A percentile compares a stretch with the other conserved stretches of the same genome.
phyloP scores from a whole-genome alignment of 345 rosid species.

The Nephelium lappaceum region DNA sequence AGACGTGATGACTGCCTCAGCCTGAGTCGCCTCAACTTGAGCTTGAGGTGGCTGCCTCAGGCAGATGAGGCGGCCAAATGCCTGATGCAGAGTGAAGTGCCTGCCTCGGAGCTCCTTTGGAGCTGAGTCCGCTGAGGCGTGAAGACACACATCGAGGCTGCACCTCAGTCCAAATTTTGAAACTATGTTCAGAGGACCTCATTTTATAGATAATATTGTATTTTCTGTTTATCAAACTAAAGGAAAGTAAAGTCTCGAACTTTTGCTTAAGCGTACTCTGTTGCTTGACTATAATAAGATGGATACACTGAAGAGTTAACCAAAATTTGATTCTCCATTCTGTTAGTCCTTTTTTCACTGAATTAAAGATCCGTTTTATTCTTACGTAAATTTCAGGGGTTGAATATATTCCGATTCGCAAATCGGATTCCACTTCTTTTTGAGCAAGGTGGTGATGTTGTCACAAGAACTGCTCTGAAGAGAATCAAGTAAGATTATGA shows the following conservation, averaged over 20 bases:
- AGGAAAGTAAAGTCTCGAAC: neutral
- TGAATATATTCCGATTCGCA: constrained; percentile 93
- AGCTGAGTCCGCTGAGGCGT: no score
- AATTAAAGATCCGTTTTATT: constrained; percentile 2
- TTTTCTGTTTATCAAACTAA: neutral
- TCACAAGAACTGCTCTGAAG: constrained; percentile 85
- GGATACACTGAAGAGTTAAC: neutral
- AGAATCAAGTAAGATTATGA: constrained; percentile 75
- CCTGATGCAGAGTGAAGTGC: no score
- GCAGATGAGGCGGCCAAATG: no score
- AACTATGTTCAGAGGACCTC: neutral
- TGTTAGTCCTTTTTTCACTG: neutral
- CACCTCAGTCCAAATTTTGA: no score
- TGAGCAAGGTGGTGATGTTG: constrained; percentile 99
- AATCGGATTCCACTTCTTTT: constrained; percentile 95
- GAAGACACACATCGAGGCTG: no score
- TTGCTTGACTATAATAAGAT: neutral
- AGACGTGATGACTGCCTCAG: no score
- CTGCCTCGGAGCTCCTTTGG: no score
- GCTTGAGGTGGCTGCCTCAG: no score
- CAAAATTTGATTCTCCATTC: neutral
- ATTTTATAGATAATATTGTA: neutral
- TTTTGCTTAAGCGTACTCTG: neutral
- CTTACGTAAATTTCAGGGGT: constrained; percentile 54
- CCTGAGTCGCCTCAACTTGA: no score